phyloP scores from a whole-genome alignment of 371 early-diverging fungal genomes.

The Polyrhizophydium stewartii region DNA sequence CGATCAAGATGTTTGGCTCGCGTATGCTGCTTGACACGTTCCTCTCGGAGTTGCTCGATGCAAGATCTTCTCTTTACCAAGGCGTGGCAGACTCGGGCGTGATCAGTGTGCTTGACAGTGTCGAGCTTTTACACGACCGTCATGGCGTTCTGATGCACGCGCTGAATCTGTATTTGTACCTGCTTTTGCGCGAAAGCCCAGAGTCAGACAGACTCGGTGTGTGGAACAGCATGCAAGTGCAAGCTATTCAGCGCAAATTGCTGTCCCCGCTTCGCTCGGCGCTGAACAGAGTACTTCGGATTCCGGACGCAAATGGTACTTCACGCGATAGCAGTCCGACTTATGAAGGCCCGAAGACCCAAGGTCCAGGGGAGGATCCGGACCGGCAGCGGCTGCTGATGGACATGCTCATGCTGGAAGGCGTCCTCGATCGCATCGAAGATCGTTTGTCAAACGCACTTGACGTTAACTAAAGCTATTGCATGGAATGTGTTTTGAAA shows the following conservation, averaged over 20 bases:
- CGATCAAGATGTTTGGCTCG: neutral
- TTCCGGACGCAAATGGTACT: neutral
- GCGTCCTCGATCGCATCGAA: neutral
- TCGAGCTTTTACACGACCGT: slow-evolving; percentile 9
- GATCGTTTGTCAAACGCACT: neutral
- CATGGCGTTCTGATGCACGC: slow-evolving; percentile 19
- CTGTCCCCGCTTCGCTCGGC: neutral
- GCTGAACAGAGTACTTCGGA: neutral
- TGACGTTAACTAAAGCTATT: too few relatives aligned
- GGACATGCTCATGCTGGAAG: neutral
- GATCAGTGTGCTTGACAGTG: neutral
- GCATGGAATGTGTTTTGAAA: too few relatives aligned
- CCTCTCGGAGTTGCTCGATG: neutral
- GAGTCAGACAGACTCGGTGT: neutral
- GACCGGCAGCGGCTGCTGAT: neutral
- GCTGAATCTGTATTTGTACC: slow-evolving; percentile 20
- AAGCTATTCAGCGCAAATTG: neutral
- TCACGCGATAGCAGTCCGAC: too few relatives aligned
- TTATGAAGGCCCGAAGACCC: too few relatives aligned
- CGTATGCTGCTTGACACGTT: neutral
- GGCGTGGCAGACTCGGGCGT: neutral
- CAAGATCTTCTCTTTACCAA: neutral
- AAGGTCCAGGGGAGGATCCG: too few relatives aligned
- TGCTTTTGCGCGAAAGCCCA: slow-evolving; percentile 16
- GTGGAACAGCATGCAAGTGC: neutral